phyloP scores from a whole-genome alignment of 345 rosid genomes.

The Tarenaya hassleriana region DNA sequence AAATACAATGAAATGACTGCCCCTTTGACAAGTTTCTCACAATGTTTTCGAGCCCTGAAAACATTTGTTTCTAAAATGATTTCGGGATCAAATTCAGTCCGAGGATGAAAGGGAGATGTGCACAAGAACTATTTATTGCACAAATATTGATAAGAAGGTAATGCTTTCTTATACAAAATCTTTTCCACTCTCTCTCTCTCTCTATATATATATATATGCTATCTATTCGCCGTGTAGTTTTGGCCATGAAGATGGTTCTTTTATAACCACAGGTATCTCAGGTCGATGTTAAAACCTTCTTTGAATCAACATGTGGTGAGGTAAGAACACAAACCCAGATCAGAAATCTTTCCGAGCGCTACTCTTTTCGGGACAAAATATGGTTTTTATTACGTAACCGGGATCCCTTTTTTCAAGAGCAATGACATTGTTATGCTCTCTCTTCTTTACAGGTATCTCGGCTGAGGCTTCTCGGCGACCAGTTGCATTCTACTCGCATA shows the following conservation, averaged over 20 bases:
- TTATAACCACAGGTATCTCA: slow-evolving; percentile 51
- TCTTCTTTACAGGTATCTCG: slow-evolving; percentile 57
- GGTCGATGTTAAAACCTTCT: slow-evolving; percentile 70
- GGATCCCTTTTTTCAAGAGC: not conserved
- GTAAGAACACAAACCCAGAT: slow-evolving; percentile 34
- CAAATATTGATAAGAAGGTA: slow-evolving; percentile 89
- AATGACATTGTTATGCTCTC: slow-evolving; percentile 4
- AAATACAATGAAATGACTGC: too few species aligned
- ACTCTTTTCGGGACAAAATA: too few species aligned
- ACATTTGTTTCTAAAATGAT: slow-evolving; percentile 6
- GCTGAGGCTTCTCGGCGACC: slow-evolving; percentile 81
- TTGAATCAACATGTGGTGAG: slow-evolving; percentile 85
- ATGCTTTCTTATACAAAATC: too few species aligned
- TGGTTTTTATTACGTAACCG: not conserved
- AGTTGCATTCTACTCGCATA: slow-evolving; percentile 78
- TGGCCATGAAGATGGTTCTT: not conserved
- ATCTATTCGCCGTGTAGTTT: not conserved
- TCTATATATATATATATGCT: not conserved
- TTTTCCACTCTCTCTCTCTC: too few species aligned
- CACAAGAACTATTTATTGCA: slow-evolving; percentile 79
- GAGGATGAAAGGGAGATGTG: slow-evolving; percentile 97
- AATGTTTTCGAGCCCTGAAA: slow-evolving; percentile 16
- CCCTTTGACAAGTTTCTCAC: too few species aligned
- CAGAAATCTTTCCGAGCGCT: not conserved
- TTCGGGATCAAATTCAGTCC: slow-evolving; percentile 57